phyloP scores from a whole-genome alignment of 768 basidiomycete genomes.

The Nidularia sp. region DNA sequence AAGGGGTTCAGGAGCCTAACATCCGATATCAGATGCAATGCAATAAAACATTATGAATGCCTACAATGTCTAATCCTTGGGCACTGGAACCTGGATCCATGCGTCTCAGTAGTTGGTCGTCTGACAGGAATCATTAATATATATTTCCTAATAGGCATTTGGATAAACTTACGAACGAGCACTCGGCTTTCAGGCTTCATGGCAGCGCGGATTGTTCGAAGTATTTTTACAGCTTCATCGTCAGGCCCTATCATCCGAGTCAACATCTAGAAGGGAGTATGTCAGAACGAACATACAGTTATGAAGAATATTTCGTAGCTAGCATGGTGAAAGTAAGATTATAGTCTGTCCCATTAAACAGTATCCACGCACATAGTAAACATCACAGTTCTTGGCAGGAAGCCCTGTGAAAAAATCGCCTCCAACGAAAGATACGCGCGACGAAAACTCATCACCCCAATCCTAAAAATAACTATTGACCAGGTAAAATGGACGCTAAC shows the following conservation, averaged over 20 bases:
- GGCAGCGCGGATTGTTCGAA: constrained; percentile 21
- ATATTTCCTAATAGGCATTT: constrained; percentile 1
- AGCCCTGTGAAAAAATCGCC: constrained; percentile 34
- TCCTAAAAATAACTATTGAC: no score
- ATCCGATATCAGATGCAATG: constrained; percentile 4
- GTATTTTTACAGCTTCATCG: constrained; percentile 18
- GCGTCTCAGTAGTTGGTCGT: constrained; percentile 29
- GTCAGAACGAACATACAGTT: constrained; percentile 15
- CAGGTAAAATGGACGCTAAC: no score
- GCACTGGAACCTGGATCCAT: constrained; percentile 7
- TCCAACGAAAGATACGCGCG: no score
- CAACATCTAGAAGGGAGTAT: neutral
- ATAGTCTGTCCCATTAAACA: neutral
- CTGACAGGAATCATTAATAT: constrained; percentile 10
- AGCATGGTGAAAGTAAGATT: neutral
- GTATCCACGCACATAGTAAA: constrained; percentile 34
- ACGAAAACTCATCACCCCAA: no score
- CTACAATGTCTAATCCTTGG: no score
- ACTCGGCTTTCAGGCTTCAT: constrained; percentile 25
- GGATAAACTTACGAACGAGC: constrained; percentile 22
- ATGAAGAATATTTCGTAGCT: constrained; percentile 15
- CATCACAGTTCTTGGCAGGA: constrained; percentile 28
- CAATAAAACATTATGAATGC: neutral
- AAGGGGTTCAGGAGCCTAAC: constrained; percentile 36
- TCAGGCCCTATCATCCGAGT: constrained; percentile 30